Evolutionary conservation across 192 early-diverging fungal species (phyloP).

Genomic region (Dissophora ornata): DNA sequence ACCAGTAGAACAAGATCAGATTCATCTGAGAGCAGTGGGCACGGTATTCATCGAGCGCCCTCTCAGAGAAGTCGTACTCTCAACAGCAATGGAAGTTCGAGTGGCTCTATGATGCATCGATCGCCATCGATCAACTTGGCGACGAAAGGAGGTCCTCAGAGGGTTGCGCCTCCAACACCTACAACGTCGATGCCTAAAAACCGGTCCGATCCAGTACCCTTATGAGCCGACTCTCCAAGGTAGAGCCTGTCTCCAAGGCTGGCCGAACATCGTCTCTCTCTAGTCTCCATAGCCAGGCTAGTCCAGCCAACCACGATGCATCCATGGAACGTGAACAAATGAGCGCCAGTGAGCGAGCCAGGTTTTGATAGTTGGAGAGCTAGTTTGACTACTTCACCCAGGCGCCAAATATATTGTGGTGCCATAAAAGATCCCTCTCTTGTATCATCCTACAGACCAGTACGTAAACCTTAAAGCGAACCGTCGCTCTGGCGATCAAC

Average conservation of each 20-base stretch:
- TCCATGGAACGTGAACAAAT: constrained; percentile 16
- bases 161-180: constrained; percentile 19
- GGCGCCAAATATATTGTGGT: no score
- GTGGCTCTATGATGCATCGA: constrained; percentile 27
- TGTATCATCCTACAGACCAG: no score
- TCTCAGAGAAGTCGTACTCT: constrained; percentile 30
- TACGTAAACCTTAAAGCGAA: no score
- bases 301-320: background rate
- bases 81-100: constrained; percentile 12
- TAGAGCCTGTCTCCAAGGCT: constrained; percentile 25
- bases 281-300: no score
- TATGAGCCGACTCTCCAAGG: constrained; percentile 19
- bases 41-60: constrained; percentile 11
- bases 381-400: no score
- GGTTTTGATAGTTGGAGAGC: no score
- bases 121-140: constrained; percentile 40
- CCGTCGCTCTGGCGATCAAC: constrained; percentile 22
- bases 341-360: constrained; percentile 49
- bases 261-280: constrained; percentile 28
- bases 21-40: constrained; percentile 10
- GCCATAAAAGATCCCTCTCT: no score
- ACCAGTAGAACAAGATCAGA: constrained; percentile 22
- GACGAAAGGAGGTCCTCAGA: constrained; percentile 39
- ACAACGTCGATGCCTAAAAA: constrained; percentile 11
- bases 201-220: constrained; percentile 17